These are phyloP conservation scores for Phalaenopsis equestris DNA, from an alignment of 106 monocot genomes.

Conservation along the genomic window DNA sequence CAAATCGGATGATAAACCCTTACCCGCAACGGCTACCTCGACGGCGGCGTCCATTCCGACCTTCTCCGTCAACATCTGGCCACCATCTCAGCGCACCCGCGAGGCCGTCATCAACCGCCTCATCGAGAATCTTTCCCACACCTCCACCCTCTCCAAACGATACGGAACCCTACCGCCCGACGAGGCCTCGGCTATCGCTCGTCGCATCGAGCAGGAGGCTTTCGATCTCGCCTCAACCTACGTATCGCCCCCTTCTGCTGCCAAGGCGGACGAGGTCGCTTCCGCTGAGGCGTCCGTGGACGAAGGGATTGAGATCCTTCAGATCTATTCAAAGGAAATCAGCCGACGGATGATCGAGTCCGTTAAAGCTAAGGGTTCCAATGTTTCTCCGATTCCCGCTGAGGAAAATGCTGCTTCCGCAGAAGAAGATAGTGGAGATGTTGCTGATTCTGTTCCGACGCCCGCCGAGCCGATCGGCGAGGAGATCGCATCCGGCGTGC, in stretches of 20 bases:
- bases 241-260: background rate
- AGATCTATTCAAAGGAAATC: conserved; percentile 53
- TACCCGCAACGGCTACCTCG: background rate
- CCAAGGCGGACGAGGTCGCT: background rate
- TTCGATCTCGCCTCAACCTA: conserved; percentile 18
- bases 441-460: background rate
- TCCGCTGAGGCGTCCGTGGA: conserved; percentile 13
- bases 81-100: conserved; percentile 54
- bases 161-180: conserved; percentile 32
- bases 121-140: conserved; percentile 31
- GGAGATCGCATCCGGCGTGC: background rate
- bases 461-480: background rate
- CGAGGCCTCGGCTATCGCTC: conserved; percentile 23
- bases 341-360: conserved; percentile 30
- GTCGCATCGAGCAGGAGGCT: conserved; percentile 34
- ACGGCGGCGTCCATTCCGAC: background rate
- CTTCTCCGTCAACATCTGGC: conserved; percentile 48
- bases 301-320: conserved; percentile 37
- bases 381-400: background rate
- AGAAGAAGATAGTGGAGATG: background rate
- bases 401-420: conserved; percentile 3
- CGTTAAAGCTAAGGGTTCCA: conserved; percentile 18
- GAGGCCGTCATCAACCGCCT: conserved; percentile 47
- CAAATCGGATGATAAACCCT: background rate
- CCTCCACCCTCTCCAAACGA: conserved; percentile 42